Evolutionary conservation across 2,329 filamentous ascomycete species (phyloP), one percentile per base, ranked within the genome.

Genomic region (Pseudogymnoascus sp.): DNA sequence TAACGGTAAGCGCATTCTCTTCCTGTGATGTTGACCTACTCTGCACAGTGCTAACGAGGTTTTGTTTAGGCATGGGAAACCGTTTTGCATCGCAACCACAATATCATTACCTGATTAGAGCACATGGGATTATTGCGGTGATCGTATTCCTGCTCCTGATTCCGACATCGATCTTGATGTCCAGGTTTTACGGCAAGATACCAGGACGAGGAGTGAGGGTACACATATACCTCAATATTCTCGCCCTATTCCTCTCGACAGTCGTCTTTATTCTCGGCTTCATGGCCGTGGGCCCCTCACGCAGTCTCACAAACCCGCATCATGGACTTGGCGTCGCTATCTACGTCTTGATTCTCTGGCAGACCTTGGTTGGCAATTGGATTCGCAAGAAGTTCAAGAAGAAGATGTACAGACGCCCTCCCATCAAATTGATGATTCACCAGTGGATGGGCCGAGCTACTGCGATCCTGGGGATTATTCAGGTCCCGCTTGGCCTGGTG

Each of bases 401-500:
- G 64, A 76, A 80, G 63, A 80, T 84, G 61, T 75, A 75, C 42
- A 76, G 77, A 33, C 79, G 78, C 60, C 31, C 67, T 16, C 67
- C 70, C 1, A 33, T 73, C 10, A 72, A 67, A 44, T 40, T 68
- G 35, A 67, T 72, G 8, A 75, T 97, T 44, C 94, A 99, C 76
- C 89, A 92, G 72, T 97, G 94, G 91, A 77, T 90, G 16, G 94
- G 94, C 16, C 82, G 92, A 63, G 78, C 84, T 0, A 85, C 93
- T 69, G 88, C 90, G 2, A 76, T 97, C 16, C 79, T 99, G 3
- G 94, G 91, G 0, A 86, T 97, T 67, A 83, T 87, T 3, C 94
- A 99, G 73, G 85, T 99, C 10, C 89, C 94, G 0, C 80, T 99
- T 0, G 94, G 94, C 0, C 80, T 99, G 56, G 92, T 92, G 0